Conservation (phyloP, 257 asterid genomes). For the Solanum pennellii region DNA sequence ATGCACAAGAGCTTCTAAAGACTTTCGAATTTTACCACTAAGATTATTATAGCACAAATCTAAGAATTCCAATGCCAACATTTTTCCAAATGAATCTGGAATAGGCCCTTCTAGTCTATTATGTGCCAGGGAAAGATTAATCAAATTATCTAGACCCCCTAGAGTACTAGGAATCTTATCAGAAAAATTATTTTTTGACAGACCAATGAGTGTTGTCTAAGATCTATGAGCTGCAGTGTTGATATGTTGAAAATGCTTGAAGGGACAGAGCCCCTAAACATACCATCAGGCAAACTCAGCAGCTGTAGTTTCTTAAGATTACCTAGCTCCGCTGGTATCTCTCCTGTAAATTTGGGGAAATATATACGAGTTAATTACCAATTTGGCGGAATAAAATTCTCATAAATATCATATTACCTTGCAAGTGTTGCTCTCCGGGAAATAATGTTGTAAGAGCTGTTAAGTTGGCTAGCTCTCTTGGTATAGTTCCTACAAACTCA, state of each 20-base stretch:
- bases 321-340: neutral
- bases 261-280: neutral
- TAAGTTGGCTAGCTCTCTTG: neutral
- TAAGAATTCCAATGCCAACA: neutral
- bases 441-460: neutral
- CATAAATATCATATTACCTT: neutral
- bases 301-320: neutral
- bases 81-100: neutral
- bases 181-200: too few species aligned
- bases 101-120: neutral
- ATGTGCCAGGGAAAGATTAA: neutral
- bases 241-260: constrained; percentile 21
- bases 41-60: neutral
- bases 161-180: neutral
- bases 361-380: neutral
- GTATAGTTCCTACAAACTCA: neutral
- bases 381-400: neutral
- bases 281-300: neutral
- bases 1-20: neutral
- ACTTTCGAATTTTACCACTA: neutral
- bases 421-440: neutral
- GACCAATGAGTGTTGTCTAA: neutral
- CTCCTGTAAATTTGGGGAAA: neutral
- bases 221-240: neutral
- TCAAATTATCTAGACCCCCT: neutral